Evolutionary conservation across 2,329 filamentous ascomycete genomes (phyloP).

Genomic region (Gyromitra esculenta): DNA sequence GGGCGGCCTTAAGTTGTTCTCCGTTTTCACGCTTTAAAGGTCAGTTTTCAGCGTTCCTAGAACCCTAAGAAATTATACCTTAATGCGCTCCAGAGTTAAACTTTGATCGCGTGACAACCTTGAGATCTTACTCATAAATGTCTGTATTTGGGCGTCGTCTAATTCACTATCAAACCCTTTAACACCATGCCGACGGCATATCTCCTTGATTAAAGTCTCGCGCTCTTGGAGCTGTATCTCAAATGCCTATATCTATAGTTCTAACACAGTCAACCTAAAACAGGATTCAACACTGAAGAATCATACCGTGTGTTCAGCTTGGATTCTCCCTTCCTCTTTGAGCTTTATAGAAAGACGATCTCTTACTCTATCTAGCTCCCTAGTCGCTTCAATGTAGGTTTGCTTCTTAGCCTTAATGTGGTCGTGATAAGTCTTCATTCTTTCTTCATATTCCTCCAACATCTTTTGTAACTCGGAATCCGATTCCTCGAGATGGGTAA

Average conservation of each 20-base stretch:
- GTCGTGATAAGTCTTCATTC: slow-evolving; percentile 52
- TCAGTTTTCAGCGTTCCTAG: slow-evolving; percentile 18
- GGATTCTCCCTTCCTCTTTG: slow-evolving; percentile 54
- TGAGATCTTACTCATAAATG: slow-evolving; percentile 80
- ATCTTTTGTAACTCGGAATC: slow-evolving; percentile 73
- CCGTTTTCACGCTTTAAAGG: slow-evolving; percentile 70
- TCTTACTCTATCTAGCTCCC: slow-evolving; percentile 44
- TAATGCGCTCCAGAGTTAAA: slow-evolving; percentile 75
- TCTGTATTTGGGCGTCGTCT: slow-evolving; percentile 75
- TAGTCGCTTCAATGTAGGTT: slow-evolving; percentile 64
- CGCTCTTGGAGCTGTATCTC: slow-evolving; percentile 80
- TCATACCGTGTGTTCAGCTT: slow-evolving; percentile 53
- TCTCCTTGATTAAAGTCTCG: slow-evolving; percentile 77
- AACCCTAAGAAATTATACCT: slow-evolving; percentile 39
- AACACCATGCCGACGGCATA: slow-evolving; percentile 79
- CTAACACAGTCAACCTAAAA: slow-evolving; percentile 14
- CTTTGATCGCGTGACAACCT: slow-evolving; percentile 82
- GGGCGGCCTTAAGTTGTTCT: slow-evolving; percentile 77
- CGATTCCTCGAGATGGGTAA: slow-evolving; percentile 80
- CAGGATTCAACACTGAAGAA: background rate
- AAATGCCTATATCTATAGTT: slow-evolving; percentile 62
- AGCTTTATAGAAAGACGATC: slow-evolving; percentile 48
- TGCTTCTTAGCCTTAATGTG: slow-evolving; percentile 48
- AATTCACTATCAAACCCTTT: slow-evolving; percentile 83
- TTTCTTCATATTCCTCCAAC: slow-evolving; percentile 50